Conservation (phyloP, 1,284 basidiomycete species). For the Ceratobasidium sp. region DNA sequence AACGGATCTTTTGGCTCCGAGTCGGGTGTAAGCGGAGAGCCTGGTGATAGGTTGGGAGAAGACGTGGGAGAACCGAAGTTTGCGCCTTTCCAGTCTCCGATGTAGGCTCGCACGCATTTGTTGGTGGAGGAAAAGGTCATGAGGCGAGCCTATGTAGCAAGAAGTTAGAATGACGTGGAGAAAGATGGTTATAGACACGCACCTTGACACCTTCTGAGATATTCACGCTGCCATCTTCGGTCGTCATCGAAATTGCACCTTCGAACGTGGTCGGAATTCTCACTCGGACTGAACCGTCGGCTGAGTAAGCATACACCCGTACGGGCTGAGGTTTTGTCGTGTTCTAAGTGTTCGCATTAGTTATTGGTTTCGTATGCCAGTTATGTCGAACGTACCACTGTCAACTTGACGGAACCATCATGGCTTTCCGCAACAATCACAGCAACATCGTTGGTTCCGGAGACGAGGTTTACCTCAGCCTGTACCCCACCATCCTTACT, state of each 20-base stretch:
- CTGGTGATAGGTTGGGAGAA: background rate
- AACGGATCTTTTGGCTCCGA: constrained; percentile 30
- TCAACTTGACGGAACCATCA: constrained; percentile 43
- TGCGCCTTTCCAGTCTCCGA: constrained; percentile 38
- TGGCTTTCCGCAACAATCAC: constrained; percentile 36
- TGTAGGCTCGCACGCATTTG: constrained; percentile 26
- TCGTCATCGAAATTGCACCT: constrained; percentile 38
- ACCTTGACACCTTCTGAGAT: constrained; percentile 40
- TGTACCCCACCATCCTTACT: constrained; percentile 38
- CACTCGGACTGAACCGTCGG: constrained; percentile 33
- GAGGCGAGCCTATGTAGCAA: constrained; percentile 5
- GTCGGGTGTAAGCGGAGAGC: background rate
- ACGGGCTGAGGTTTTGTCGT: background rate
- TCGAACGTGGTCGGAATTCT: constrained; percentile 35
- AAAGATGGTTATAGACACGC: background rate
- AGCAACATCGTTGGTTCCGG: background rate
- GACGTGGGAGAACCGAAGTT: constrained; percentile 28
- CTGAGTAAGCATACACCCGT: constrained; percentile 26
- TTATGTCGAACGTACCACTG: constrained; percentile 17
- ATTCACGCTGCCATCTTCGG: constrained; percentile 30
- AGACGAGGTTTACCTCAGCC: constrained; percentile 25
- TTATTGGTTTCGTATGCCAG: background rate
- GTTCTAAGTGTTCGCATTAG: constrained; percentile 10
- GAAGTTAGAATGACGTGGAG: background rate
- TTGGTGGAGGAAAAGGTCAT: constrained; percentile 25